Percentiles rank a stretch among this genome's conserved stretches.
Conservation (phyloP, 805 yeast species). For the Yamadazyma kitorensis region DNA sequence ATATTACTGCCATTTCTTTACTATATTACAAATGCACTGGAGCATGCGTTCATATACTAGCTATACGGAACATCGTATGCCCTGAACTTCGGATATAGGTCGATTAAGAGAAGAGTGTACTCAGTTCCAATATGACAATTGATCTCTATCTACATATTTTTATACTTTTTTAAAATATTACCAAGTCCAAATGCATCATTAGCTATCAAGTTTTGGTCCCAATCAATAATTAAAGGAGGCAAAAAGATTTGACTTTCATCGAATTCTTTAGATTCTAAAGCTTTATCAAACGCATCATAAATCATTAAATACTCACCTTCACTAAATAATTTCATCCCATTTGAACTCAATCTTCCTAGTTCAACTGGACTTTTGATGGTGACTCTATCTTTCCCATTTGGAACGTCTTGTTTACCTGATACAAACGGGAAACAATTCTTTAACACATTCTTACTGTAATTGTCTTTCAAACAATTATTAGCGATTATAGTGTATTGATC, state of each 20-base stretch:
- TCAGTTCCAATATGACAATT: too few relatives aligned
- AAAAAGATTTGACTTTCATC: constrained; percentile 31
- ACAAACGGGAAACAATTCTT: constrained; percentile 37
- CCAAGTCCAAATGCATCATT: constrained; percentile 32
- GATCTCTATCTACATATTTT: too few relatives aligned
- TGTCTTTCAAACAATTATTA: constrained; percentile 24
- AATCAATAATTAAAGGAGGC: constrained; percentile 44
- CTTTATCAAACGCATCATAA: constrained; percentile 32
- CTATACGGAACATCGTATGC: too few relatives aligned
- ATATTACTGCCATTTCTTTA: too few relatives aligned
- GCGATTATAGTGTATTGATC: constrained; percentile 35
- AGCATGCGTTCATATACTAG: too few relatives aligned
- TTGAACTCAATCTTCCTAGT: constrained; percentile 18
- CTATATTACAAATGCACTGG: too few relatives aligned
- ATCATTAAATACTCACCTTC: constrained; percentile 38
- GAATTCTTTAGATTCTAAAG: constrained; percentile 21
- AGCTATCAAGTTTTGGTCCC: constrained; percentile 44
- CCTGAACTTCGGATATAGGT: too few relatives aligned
- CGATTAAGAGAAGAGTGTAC: too few relatives aligned
- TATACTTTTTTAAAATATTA: constrained; percentile 29
- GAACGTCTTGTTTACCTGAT: constrained; percentile 19
- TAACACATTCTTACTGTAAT: constrained; percentile 22
- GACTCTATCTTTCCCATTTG: constrained; percentile 14
- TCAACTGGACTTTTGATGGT: constrained; percentile 15
- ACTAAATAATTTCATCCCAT: constrained; percentile 30